Conservation (phyloP, 306 rosid species). For the Arachis stenosperma region DNA sequence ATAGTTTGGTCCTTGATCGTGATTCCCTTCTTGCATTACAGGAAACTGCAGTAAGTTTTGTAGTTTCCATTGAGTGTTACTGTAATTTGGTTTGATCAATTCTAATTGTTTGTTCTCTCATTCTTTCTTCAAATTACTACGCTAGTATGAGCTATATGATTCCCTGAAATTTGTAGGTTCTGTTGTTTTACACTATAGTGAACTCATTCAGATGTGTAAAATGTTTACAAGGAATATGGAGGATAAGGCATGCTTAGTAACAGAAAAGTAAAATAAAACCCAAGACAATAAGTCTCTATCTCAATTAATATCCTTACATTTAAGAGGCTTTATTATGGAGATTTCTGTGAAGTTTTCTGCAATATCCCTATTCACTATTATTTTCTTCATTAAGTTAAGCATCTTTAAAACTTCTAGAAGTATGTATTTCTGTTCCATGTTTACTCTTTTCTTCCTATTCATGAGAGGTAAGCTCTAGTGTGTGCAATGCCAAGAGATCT, state of each 20-base stretch:
- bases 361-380: slow-evolving; percentile 25
- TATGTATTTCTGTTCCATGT: not conserved
- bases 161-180: slow-evolving; percentile 30
- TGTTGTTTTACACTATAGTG: slow-evolving; percentile 5
- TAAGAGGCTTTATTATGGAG: slow-evolving; percentile 13
- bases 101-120: slow-evolving; percentile 37
- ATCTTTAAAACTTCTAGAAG: not conserved
- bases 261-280: not conserved
- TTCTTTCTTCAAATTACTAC: slow-evolving; percentile 30
- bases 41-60: slow-evolving; percentile 86
- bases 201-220: not conserved
- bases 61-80: slow-evolving; percentile 36
- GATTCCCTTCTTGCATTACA: slow-evolving; percentile 66
- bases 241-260: not conserved
- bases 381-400: not conserved
- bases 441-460: not conserved
- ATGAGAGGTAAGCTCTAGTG: not conserved
- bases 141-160: slow-evolving; percentile 23
- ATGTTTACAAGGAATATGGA: not conserved
- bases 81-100: slow-evolving; percentile 36
- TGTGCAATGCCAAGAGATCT: not conserved
- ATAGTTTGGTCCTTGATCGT: slow-evolving; percentile 59
- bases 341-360: not conserved
- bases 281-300: not conserved
- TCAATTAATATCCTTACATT: not conserved